phyloP scores from a whole-genome alignment of 345 rosid species.

The Gossypium mustelinum region DNA sequence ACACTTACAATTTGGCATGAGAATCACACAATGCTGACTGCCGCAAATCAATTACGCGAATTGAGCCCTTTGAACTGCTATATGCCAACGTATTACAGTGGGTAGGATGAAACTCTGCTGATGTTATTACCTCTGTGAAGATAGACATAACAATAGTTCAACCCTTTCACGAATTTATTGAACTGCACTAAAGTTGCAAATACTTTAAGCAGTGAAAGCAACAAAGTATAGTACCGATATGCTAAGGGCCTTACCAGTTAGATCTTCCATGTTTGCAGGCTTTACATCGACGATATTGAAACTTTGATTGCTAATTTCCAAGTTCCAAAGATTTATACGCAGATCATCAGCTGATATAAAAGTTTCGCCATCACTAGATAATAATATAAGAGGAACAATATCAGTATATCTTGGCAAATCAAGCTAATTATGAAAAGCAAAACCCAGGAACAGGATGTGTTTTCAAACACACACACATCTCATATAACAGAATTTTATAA shows the following conservation, averaged over 20 bases:
- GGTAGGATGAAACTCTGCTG: slow-evolving; percentile 95
- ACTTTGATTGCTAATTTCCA: slow-evolving; percentile 66
- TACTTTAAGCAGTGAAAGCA: background rate
- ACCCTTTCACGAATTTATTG: background rate
- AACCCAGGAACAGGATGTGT: background rate
- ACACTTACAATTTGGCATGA: slow-evolving; percentile 85
- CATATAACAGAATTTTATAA: background rate
- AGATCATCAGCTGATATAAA: slow-evolving; percentile 70
- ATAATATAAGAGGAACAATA: slow-evolving; percentile 10
- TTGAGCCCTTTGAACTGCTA: slow-evolving; percentile 99
- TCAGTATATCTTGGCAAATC: slow-evolving; percentile 15
- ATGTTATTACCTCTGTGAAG: slow-evolving; percentile 93
- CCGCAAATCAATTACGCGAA: slow-evolving; percentile 92
- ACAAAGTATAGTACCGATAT: background rate
- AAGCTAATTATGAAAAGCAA: background rate
- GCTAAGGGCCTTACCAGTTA: slow-evolving; percentile 43
- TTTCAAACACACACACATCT: background rate
- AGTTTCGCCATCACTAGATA: slow-evolving; percentile 58
- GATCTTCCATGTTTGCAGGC: slow-evolving; percentile 70
- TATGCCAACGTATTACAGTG: slow-evolving; percentile 93
- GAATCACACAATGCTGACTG: slow-evolving; percentile 96
- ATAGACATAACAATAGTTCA: slow-evolving; percentile 14
- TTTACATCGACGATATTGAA: slow-evolving; percentile 64
- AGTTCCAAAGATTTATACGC: slow-evolving; percentile 67
- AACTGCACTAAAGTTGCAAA: background rate